These are phyloP conservation scores for Pseudocercospora fijiensis DNA, from an alignment of 2,329 filamentous ascomycete genomes.

Conservation along the genomic window DNA sequence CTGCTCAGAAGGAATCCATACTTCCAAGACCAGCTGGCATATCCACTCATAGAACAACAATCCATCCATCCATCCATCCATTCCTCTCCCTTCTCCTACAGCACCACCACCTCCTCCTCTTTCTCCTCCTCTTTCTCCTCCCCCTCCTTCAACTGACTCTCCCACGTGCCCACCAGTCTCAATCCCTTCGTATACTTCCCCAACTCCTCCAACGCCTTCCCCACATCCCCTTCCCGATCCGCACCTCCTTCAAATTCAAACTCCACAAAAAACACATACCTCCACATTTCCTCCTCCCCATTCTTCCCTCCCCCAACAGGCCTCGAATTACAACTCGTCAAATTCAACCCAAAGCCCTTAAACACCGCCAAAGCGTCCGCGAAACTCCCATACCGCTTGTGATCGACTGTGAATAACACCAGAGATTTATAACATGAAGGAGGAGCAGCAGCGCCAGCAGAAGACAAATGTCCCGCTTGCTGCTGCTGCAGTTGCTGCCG, in stretches of 20 bases:
- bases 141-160: background rate
- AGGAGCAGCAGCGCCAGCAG: too few species aligned
- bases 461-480: conserved; percentile 14
- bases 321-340: conserved; percentile 87
- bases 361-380: conserved; percentile 80
- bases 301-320: conserved; percentile 62
- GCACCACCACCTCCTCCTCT: background rate
- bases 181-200: background rate
- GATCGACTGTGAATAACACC: conserved; percentile 75
- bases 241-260: conserved; percentile 53
- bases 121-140: too few species aligned
- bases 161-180: background rate
- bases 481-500: too few species aligned
- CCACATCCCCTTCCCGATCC: background rate
- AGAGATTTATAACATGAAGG: conserved; percentile 61
- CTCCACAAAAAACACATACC: conserved; percentile 95
- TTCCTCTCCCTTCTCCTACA: too few species aligned
- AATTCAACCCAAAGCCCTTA: conserved; percentile 67
- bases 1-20: background rate
- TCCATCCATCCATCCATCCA: too few species aligned
- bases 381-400: conserved; percentile 70
- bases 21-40: too few species aligned
- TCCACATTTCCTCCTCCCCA: conserved; percentile 68
- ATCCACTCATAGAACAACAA: too few species aligned
- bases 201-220: background rate